These are phyloP conservation scores for Avena insularis DNA, from an alignment of 176 grass and related monocot genomes.

Conservation along the genomic window DNA sequence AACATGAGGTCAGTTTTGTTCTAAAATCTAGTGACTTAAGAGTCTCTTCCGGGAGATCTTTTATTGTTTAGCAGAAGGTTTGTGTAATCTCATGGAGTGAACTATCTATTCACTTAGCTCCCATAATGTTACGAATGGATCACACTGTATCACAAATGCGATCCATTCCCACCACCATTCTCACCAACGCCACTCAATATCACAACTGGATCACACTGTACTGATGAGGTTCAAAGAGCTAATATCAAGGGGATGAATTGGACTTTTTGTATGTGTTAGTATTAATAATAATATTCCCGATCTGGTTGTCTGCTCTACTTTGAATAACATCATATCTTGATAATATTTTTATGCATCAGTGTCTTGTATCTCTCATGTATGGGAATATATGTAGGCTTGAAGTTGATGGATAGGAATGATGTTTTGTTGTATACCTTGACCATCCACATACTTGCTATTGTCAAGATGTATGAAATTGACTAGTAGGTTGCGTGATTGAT, in stretches of 20 bases:
- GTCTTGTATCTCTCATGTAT: no score
- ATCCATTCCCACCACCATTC: not conserved
- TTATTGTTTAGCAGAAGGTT: not conserved
- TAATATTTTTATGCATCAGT: no score
- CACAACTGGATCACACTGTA: not conserved
- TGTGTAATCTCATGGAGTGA: not conserved
- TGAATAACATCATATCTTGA: no score
- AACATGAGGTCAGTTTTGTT: slow-evolving; percentile 28
- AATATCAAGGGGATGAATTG: not conserved
- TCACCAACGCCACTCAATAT: not conserved
- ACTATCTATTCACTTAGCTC: not conserved
- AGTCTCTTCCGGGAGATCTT: not conserved
- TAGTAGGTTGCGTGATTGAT: no score
- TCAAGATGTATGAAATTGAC: no score
- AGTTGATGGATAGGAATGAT: no score
- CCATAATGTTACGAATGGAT: not conserved
- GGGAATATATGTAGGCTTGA: no score
- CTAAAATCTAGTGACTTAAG: not conserved
- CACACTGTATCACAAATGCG: not conserved
- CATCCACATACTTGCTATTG: no score
- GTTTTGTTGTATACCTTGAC: no score
- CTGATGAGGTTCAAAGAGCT: slow-evolving; percentile 19
- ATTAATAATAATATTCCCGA: not conserved
- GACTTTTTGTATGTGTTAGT: not conserved
- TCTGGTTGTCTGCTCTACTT: not conserved